Conservation (phyloP, 345 rosid species). For the Limnanthes douglasii region DNA sequence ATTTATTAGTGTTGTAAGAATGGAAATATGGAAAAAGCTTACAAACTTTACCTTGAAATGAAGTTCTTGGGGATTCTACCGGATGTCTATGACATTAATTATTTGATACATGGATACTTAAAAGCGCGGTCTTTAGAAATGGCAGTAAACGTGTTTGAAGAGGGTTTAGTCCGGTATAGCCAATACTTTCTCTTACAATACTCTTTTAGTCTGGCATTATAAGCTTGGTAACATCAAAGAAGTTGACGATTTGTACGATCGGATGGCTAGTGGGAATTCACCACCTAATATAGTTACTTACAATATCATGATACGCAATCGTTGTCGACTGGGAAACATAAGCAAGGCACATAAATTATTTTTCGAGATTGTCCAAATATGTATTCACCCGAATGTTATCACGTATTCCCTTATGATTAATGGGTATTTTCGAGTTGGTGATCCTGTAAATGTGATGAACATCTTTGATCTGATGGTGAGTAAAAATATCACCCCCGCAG, state of each 20-base stretch:
- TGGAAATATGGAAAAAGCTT: constrained; percentile 35
- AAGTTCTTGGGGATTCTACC: constrained; percentile 30
- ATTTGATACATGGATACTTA: constrained; percentile 42
- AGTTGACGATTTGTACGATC: constrained; percentile 34
- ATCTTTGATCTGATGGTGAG: constrained; percentile 35
- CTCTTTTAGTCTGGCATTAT: constrained; percentile 34
- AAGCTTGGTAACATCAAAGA: constrained; percentile 36
- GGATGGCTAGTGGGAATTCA: constrained; percentile 37
- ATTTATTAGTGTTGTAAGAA: constrained; percentile 51
- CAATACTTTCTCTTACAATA: constrained; percentile 37
- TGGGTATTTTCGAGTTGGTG: constrained; percentile 45
- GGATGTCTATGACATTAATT: constrained; percentile 28
- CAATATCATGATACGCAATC: constrained; percentile 46
- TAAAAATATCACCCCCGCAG: constrained; percentile 30
- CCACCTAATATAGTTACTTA: constrained; percentile 35
- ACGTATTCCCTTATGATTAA: constrained; percentile 50
- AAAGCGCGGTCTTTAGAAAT: constrained; percentile 18
- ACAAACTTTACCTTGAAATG: constrained; percentile 50
- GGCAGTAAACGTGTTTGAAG: constrained; percentile 36
- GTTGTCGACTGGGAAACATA: constrained; percentile 29
- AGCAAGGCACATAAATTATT: constrained; percentile 27
- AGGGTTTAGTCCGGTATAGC: constrained; percentile 40
- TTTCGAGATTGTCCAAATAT: constrained; percentile 30
- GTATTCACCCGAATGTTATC: constrained; percentile 38
- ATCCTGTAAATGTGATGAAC: constrained; percentile 26